Evolutionary conservation across 257 asterid genomes (phyloP).

Genomic region (Parsonsia alboflavescens): DNA sequence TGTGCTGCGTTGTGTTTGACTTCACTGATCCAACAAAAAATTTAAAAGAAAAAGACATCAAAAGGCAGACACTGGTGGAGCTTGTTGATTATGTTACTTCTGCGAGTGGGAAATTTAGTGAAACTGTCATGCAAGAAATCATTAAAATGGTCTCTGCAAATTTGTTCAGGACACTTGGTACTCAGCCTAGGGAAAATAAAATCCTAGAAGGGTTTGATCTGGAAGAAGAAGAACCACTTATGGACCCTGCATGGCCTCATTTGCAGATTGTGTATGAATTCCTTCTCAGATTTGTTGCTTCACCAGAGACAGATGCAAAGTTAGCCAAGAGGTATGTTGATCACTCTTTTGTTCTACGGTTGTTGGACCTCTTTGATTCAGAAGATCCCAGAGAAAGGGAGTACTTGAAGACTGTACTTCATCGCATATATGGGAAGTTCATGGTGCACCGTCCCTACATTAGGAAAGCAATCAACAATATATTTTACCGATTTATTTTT

Average conservation of each 20-base stretch:
- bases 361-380: conserved; percentile 84
- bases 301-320: conserved; percentile 87
- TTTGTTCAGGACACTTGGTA: conserved; percentile 56
- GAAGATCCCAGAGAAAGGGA: conserved; percentile 97
- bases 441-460: conserved; percentile 97
- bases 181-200: conserved; percentile 70
- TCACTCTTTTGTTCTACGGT: conserved; percentile 64
- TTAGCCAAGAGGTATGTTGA: conserved; percentile 85
- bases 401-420: conserved; percentile 81
- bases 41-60: conserved; percentile 77
- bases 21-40: conserved; percentile 78
- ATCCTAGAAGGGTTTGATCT: conserved; percentile 60
- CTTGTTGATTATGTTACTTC: conserved; percentile 70
- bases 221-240: conserved; percentile 87
- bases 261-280: conserved; percentile 81
- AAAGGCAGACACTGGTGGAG: conserved; percentile 80
- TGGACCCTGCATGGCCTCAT: conserved; percentile 94
- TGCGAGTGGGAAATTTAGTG: conserved; percentile 66
- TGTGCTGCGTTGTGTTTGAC: conserved; percentile 69
- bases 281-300: conserved; percentile 76
- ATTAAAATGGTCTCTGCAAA: conserved; percentile 65
- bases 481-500: conserved; percentile 71
- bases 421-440: conserved; percentile 89
- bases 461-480: conserved; percentile 71
- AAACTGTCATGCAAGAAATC: conserved; percentile 56